These are phyloP conservation scores for Recurvomyces mirabilis DNA, from an alignment of 495 filamentous ascomycete genomes.

Conservation along the genomic window DNA sequence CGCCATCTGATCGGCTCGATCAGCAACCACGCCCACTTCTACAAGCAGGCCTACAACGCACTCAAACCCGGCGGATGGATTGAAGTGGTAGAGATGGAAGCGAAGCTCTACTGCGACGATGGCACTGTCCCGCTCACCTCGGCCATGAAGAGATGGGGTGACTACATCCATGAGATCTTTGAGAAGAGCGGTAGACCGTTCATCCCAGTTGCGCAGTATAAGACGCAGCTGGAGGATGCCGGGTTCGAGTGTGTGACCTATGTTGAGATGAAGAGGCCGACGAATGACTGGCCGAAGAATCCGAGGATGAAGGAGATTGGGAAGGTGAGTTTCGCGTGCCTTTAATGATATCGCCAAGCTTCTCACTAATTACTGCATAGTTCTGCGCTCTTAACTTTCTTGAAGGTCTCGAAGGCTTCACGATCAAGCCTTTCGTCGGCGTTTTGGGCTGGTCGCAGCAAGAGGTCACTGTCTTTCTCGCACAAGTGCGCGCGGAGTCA, in stretches of 20 bases:
- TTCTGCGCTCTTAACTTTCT: constrained; percentile 12
- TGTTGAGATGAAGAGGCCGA: constrained; percentile 21
- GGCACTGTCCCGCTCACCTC: constrained; percentile 13
- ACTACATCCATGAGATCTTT: constrained; percentile 6
- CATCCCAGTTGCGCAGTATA: constrained; percentile 8
- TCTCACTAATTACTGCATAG: not conserved
- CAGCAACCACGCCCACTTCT: constrained; percentile 22
- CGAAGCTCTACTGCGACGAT: constrained; percentile 22
- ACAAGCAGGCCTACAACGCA: constrained; percentile 17
- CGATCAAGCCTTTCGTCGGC: constrained; percentile 11
- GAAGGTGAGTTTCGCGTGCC: not conserved
- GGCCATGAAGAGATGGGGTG: constrained; percentile 10
- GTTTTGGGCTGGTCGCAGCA: constrained; percentile 13
- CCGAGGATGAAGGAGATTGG: constrained; percentile 24
- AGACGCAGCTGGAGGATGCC: constrained; percentile 11
- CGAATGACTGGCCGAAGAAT: constrained; percentile 25
- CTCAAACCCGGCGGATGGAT: constrained; percentile 25
- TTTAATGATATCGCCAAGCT: not conserved
- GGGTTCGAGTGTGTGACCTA: constrained; percentile 25
- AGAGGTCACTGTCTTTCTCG: constrained; percentile 16
- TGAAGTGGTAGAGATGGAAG: constrained; percentile 25
- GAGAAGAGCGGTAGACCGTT: constrained; percentile 17
- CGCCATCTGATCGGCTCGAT: constrained; percentile 18
- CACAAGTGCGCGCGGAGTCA: constrained; percentile 8
- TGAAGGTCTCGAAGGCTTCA: constrained; percentile 17